phyloP scores from a whole-genome alignment of 129 eudicot species.

The Kitagawia praeruptora region DNA sequence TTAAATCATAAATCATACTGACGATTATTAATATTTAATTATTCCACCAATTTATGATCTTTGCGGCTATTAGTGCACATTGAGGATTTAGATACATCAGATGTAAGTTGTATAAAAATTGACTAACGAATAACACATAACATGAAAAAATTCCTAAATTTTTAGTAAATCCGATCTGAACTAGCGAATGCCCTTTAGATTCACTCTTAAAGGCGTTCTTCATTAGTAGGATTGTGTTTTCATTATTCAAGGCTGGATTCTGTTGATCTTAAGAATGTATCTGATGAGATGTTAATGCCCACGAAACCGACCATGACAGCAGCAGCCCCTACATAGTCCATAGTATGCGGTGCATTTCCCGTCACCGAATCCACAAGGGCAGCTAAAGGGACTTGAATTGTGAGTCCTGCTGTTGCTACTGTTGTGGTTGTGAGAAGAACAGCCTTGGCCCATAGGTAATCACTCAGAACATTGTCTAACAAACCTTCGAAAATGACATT shows the following conservation, averaged over 20 bases:
- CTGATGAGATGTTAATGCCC: conserved; percentile 69
- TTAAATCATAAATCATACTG: no score
- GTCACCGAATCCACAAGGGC: conserved; percentile 71
- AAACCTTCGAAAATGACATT: conserved; percentile 36
- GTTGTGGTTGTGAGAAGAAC: conserved; percentile 90
- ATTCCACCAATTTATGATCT: no score
- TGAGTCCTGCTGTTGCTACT: conserved; percentile 98
- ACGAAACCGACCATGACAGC: conserved; percentile 85
- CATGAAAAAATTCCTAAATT: not conserved
- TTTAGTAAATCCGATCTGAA: no score
- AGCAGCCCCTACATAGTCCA: conserved; percentile 77
- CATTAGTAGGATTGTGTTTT: conserved; percentile 6
- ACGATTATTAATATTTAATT: no score
- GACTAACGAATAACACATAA: not conserved
- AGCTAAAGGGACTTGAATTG: conserved; percentile 91
- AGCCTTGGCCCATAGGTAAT: conserved; percentile 95
- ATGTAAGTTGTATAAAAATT: not conserved
- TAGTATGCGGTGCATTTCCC: conserved; percentile 59
- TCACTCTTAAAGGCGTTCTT: conserved; percentile 13
- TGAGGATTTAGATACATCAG: not conserved
- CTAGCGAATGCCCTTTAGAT: not conserved
- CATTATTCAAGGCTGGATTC: conserved; percentile 38
- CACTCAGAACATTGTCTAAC: conserved; percentile 87
- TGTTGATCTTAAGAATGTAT: conserved; percentile 25
- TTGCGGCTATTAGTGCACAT: no score